phyloP scores from a whole-genome alignment of 495 filamentous ascomycete species.

The Tuber calosporum region DNA sequence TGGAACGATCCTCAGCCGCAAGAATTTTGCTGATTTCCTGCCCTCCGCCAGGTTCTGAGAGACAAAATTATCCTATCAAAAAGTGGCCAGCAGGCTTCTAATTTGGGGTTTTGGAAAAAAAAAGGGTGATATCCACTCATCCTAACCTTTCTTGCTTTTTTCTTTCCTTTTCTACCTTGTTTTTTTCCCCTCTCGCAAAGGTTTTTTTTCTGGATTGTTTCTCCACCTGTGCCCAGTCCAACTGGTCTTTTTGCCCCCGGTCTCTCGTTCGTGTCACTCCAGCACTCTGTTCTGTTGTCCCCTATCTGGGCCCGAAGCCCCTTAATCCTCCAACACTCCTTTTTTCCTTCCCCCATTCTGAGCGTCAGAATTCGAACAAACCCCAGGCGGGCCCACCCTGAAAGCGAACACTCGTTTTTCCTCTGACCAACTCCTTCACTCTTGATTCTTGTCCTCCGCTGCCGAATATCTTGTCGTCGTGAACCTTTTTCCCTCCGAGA shows the following conservation, averaged over 20 bases:
- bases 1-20: background rate
- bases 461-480: background rate
- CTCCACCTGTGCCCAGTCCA: background rate
- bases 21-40: background rate
- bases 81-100: background rate
- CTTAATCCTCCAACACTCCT: conserved; percentile 3
- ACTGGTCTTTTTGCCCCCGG: background rate
- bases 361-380: background rate
- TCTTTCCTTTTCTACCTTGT: background rate
- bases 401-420: background rate
- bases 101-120: background rate
- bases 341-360: background rate
- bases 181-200: background rate
- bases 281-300: background rate
- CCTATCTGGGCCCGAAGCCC: background rate
- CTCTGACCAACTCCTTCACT: background rate
- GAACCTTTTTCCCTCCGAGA: background rate
- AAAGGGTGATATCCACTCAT: background rate
- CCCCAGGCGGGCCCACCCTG: background rate
- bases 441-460: background rate
- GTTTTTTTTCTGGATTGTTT: background rate
- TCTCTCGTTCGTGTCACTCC: background rate
- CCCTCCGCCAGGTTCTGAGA: background rate
- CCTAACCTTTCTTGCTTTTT: background rate
- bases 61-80: background rate